Conservation (phyloP, 768 basidiomycete species). For the Termitomyces sp. region DNA sequence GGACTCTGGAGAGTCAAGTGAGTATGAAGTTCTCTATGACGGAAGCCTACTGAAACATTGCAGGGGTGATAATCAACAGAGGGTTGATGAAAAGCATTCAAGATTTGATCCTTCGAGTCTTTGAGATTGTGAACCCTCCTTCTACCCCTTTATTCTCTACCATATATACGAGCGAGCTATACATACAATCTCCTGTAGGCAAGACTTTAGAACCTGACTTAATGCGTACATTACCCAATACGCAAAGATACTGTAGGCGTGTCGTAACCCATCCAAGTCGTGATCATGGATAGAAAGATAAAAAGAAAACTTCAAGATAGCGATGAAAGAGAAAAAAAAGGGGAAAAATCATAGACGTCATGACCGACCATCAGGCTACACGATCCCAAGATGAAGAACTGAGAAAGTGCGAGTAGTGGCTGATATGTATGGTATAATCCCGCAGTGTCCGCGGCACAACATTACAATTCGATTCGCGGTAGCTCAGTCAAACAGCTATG, state of each 20-base stretch:
- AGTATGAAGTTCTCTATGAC: no score
- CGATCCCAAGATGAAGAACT: not conserved
- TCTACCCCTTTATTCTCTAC: not conserved
- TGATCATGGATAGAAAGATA: conserved; percentile 11
- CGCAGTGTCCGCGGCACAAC: conserved; percentile 9
- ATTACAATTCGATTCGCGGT: not conserved
- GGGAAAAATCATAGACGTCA: not conserved
- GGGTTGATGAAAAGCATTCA: no score
- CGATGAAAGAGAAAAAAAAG: not conserved
- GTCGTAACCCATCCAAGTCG: conserved; percentile 7
- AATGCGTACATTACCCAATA: conserved; percentile 8
- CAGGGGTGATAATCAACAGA: no score
- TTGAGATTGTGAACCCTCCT: not conserved
- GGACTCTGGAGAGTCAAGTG: no score
- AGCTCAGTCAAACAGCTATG: conserved; percentile 50
- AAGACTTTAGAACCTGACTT: not conserved
- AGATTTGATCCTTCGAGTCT: not conserved
- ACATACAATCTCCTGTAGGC: not conserved
- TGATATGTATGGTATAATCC: not conserved
- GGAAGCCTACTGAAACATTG: no score
- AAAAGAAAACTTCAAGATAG: not conserved
- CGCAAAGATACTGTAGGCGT: conserved; percentile 12
- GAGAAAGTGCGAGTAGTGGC: not conserved
- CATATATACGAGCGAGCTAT: not conserved
- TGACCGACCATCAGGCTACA: not conserved